Conservation (phyloP, 441 rosid genomes). For the Theobroma grandiflorum region DNA sequence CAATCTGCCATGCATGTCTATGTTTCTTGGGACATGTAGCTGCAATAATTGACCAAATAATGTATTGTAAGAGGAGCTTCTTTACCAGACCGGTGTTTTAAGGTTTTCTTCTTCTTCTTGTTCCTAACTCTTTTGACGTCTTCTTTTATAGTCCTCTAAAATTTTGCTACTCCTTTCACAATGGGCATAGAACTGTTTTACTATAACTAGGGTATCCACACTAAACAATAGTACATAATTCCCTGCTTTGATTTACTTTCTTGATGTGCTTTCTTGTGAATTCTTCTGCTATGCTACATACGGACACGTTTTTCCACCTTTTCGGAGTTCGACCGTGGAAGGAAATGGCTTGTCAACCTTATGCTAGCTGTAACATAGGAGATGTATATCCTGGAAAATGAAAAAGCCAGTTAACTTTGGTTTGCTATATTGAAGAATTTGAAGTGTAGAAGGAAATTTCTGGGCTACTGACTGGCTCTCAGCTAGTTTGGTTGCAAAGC, state of each 20-base stretch:
- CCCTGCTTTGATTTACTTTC: background rate
- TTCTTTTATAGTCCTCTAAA: background rate
- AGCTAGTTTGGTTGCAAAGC: conserved; percentile 4
- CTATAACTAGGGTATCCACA: conserved; percentile 32
- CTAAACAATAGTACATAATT: background rate
- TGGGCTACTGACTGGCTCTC: background rate
- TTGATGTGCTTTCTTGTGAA: conserved; percentile 15
- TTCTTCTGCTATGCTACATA: conserved; percentile 10
- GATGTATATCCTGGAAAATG: background rate
- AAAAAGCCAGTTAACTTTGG: background rate
- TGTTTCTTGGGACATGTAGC: conserved; percentile 27
- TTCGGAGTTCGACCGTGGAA: background rate
- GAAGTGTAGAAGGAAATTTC: background rate
- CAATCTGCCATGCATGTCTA: conserved; percentile 37
- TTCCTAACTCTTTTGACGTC: background rate
- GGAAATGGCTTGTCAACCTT: conserved; percentile 3
- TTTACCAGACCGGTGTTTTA: conserved; percentile 25
- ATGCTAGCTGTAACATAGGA: background rate
- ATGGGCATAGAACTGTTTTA: conserved; percentile 27
- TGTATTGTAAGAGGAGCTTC: conserved; percentile 13
- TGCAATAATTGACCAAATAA: background rate
- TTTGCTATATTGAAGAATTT: conserved; percentile 3
- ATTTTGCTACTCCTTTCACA: background rate
- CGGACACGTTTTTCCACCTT: conserved; percentile 1
- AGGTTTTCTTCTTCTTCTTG: background rate